phyloP scores from a whole-genome alignment of 345 rosid species.

The Ceriops zippeliana region DNA sequence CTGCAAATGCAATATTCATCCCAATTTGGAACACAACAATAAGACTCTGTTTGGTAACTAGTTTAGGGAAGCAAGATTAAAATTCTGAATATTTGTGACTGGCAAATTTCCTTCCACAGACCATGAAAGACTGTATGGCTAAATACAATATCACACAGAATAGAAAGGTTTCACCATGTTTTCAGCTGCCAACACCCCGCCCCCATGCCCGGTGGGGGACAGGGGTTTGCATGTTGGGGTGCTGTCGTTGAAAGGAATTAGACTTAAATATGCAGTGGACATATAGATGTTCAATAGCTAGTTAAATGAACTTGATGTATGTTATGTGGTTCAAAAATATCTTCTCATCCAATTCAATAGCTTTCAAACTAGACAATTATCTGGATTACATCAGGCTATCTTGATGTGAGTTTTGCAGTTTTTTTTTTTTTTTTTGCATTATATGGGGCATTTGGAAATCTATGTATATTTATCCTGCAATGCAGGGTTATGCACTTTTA shows the following conservation, averaged over 20 bases:
- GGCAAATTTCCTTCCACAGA: not conserved
- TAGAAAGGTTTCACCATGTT: not conserved
- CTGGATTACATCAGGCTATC: not conserved
- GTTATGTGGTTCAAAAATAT: not conserved
- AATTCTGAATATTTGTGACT: not conserved
- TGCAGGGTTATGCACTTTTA: conserved; percentile 92
- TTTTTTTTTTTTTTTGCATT: not conserved
- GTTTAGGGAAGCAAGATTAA: not conserved
- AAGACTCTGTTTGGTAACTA: not conserved
- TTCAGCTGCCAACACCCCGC: too few relatives aligned
- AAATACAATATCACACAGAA: not conserved
- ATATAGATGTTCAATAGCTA: too few relatives aligned
- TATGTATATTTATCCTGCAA: not conserved
- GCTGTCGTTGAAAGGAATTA: too few relatives aligned
- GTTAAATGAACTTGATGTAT: too few relatives aligned
- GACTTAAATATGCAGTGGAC: too few relatives aligned
- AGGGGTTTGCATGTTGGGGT: too few relatives aligned
- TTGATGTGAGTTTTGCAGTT: not conserved
- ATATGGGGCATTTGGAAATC: not conserved
- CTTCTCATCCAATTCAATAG: not conserved
- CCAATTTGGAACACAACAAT: not conserved
- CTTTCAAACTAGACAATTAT: not conserved
- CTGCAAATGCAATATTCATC: conserved; percentile 1
- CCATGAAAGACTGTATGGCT: not conserved
- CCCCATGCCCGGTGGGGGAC: too few relatives aligned